Evolutionary conservation across 169 alveolate species (phyloP), one percentile per base, ranked within the genome.

Genomic region (Plasmodium gonderi): DNA sequence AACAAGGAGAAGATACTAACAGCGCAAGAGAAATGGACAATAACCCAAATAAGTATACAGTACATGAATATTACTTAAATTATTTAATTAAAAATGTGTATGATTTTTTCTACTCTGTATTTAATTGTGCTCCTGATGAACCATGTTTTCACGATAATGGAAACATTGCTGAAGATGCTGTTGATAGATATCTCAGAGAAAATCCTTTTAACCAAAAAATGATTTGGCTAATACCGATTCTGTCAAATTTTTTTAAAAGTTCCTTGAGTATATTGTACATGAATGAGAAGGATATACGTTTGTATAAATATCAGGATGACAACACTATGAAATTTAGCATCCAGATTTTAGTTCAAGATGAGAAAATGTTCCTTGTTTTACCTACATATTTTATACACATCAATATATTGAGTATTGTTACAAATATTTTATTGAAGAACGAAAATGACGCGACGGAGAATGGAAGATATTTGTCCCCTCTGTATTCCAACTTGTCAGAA

Each of bases 211-310:
- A 77, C 72, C 33, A 90, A 76, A 77, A 90, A n/a, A 90, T 90
- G 94, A 54, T 90, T 65, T 90, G 94, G 94, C 20, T 90, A 26
- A 64, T 90, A 67, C 94, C 94, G 17, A 23, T 90, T 11, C 51
- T 90, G 14, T 90, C 94, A 31, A 17, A 77, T 11, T 44, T 72
- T 78, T 90, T 90, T 78, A 90, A 42, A 49, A 90, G 81, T 42
- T 42, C 94, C 8, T 12, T 90, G 26, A 67, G 29, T 44, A 44
- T 90, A 78, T 40, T 90, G 9, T 64, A 77, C 33, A 77, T 90
- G 42, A 23, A 65, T 23, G 65, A 77, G 7, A 60, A 64, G 8
- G 47, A 90, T 44, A 90, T 90, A 33, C 40, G 49, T 65, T 65
- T 90, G 60, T 90, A 90, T 33, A 90, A 90, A 49, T 90, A 90